These are phyloP conservation scores for Phytopythium delawarense DNA, from an alignment of 352 stramenopile species.

Conservation along the genomic window DNA sequence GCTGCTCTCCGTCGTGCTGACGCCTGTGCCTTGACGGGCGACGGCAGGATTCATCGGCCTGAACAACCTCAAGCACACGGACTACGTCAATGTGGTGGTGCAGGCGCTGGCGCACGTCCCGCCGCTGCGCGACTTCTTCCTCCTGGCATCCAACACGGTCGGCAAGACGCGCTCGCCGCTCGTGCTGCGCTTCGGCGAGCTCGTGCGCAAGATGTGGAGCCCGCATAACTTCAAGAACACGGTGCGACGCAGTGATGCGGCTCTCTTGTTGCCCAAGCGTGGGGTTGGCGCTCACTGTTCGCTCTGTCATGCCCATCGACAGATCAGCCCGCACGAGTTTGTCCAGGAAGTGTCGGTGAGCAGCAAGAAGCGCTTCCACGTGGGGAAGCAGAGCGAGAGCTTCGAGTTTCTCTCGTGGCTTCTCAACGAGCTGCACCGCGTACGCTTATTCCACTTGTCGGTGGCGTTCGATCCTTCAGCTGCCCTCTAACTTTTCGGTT, in stretches of 20 bases:
- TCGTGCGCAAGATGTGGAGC: slow-evolving; percentile 98
- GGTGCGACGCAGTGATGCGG: slow-evolving; percentile 46
- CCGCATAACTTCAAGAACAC: slow-evolving; percentile 97
- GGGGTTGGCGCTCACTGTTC: too few relatives aligned
- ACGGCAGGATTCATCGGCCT: slow-evolving; percentile 92
- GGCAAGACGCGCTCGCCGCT: slow-evolving; percentile 74
- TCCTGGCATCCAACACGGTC: slow-evolving; percentile 47
- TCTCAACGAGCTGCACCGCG: slow-evolving; percentile 92
- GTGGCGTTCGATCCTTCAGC: not conserved
- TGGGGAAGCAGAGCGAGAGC: slow-evolving; percentile 93
- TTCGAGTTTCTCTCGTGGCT: slow-evolving; percentile 97
- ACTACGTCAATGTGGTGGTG: slow-evolving; percentile 98
- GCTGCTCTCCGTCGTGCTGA: not conserved
- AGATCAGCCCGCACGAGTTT: slow-evolving; percentile 95
- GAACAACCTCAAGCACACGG: slow-evolving; percentile 97
- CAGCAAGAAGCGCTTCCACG: slow-evolving; percentile 96
- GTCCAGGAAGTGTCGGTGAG: slow-evolving; percentile 93
- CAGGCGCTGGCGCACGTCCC: slow-evolving; percentile 95
- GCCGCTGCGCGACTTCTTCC: slow-evolving; percentile 96
- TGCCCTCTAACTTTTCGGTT: not conserved
- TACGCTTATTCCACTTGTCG: slow-evolving; percentile 13
- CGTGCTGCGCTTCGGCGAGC: slow-evolving; percentile 92
- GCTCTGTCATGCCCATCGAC: not conserved
- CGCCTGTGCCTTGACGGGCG: not conserved
- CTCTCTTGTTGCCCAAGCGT: not conserved